Evolutionary conservation across 106 monocot species (phyloP).

Genomic region (Cymbidium sinense): DNA sequence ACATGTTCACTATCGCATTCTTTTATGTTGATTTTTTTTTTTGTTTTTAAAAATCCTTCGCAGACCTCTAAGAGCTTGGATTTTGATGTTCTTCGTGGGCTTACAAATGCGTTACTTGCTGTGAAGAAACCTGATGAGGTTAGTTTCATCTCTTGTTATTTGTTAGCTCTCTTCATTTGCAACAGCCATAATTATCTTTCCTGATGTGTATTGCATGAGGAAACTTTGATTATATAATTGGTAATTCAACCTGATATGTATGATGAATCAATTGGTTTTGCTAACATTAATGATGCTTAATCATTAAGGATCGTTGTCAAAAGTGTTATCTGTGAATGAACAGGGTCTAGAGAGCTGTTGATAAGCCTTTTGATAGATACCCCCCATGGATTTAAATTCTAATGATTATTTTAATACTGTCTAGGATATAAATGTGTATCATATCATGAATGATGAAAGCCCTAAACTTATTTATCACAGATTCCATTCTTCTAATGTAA

Average conservation of each 20-base stretch:
- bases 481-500: no score
- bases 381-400: no score
- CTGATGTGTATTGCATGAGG: background rate
- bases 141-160: constrained; percentile 8
- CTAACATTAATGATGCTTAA: background rate
- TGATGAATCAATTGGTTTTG: background rate
- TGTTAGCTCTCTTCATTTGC: background rate
- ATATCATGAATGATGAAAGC: no score
- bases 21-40: background rate
- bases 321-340: no score
- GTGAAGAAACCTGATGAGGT: constrained; percentile 81
- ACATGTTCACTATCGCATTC: background rate
- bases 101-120: constrained; percentile 78
- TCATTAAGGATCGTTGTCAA: no score
- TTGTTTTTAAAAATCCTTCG: background rate
- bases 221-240: background rate
- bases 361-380: no score
- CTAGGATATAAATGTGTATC: no score
- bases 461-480: no score
- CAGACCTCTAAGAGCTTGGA: constrained; percentile 54
- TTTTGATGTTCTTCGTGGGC: constrained; percentile 83
- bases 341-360: no score
- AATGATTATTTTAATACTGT: no score
- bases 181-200: background rate
- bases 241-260: background rate